phyloP scores from a whole-genome alignment of 352 stramenopile genomes.

The Phytopythium delawarense region DNA sequence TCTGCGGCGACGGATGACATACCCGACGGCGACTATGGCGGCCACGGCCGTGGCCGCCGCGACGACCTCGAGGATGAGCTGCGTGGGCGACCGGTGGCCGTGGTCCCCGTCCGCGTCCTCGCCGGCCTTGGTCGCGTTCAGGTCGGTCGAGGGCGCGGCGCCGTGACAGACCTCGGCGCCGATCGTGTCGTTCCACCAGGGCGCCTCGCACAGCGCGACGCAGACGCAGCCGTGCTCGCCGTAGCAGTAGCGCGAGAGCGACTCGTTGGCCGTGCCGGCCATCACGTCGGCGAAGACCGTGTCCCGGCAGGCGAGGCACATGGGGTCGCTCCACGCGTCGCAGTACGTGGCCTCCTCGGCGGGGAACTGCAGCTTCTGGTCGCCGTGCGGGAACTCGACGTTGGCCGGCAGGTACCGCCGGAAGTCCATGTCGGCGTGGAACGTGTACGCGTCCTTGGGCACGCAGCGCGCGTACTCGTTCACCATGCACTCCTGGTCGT shows the following conservation, averaged over 20 bases:
- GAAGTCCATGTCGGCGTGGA: slow-evolving; percentile 19
- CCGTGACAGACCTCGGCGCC: slow-evolving; percentile 28
- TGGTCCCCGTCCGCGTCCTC: slow-evolving; percentile 14
- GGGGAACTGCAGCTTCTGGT: slow-evolving; percentile 42
- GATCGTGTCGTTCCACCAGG: slow-evolving; percentile 24
- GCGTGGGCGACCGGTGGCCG: slow-evolving; percentile 7
- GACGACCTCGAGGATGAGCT: slow-evolving; percentile 21
- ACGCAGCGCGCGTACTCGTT: slow-evolving; percentile 37
- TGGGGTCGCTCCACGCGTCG: slow-evolving; percentile 15
- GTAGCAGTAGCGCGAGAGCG: slow-evolving; percentile 35
- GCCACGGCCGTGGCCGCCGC: slow-evolving; percentile 29
- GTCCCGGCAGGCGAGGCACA: slow-evolving; percentile 24
- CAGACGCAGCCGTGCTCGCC: slow-evolving; percentile 29
- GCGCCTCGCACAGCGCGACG: slow-evolving; percentile 36
- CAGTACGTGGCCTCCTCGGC: slow-evolving; percentile 35
- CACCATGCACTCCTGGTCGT: slow-evolving; percentile 24
- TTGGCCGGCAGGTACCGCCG: slow-evolving; percentile 20
- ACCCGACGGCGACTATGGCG: slow-evolving; percentile 23
- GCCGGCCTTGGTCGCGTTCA: slow-evolving; percentile 14
- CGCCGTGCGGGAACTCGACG: slow-evolving; percentile 14
- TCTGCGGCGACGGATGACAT: slow-evolving; percentile 17
- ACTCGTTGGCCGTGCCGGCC: slow-evolving; percentile 24
- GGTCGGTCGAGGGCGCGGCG: slow-evolving; percentile 4
- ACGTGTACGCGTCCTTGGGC: slow-evolving; percentile 22
- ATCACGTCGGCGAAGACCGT: slow-evolving; percentile 26